Conservation (phyloP, 176 grass and related monocot species). For the Avena atlantica region DNA sequence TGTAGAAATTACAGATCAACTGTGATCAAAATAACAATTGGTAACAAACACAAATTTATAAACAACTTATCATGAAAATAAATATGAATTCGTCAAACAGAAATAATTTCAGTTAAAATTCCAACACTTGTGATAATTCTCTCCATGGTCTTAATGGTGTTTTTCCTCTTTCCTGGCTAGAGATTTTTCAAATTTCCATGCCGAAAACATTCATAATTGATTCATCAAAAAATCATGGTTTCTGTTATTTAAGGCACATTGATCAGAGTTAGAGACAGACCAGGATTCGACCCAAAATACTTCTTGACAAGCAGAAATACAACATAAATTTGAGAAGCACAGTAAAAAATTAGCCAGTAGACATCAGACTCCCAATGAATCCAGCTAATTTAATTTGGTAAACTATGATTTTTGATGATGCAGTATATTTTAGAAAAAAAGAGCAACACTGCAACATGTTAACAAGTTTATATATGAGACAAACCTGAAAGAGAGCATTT, state of each 20-base stretch:
- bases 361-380: background rate
- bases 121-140: background rate
- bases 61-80: background rate
- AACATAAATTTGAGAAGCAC: conserved; percentile 9
- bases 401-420: background rate
- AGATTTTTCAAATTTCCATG: conserved; percentile 4
- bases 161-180: background rate
- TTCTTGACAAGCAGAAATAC: background rate
- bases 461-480: conserved; percentile 32
- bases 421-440: conserved; percentile 25
- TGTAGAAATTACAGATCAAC: background rate
- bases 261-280: background rate
- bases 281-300: conserved; percentile 21
- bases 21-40: conserved; percentile 4
- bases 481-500: conserved; percentile 99
- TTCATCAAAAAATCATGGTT: background rate
- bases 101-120: background rate
- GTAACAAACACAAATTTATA: background rate
- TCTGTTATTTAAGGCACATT: conserved; percentile 1
- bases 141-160: background rate
- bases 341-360: conserved; percentile 16
- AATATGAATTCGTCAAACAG: background rate
- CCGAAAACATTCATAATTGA: background rate
- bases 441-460: conserved; percentile 5
- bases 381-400: conserved; percentile 15